A percentile compares a stretch with the other conserved stretches of the same genome.
phyloP scores from a whole-genome alignment of 2,329 filamentous ascomycete genomes.

The Cytospora schulzeri region DNA sequence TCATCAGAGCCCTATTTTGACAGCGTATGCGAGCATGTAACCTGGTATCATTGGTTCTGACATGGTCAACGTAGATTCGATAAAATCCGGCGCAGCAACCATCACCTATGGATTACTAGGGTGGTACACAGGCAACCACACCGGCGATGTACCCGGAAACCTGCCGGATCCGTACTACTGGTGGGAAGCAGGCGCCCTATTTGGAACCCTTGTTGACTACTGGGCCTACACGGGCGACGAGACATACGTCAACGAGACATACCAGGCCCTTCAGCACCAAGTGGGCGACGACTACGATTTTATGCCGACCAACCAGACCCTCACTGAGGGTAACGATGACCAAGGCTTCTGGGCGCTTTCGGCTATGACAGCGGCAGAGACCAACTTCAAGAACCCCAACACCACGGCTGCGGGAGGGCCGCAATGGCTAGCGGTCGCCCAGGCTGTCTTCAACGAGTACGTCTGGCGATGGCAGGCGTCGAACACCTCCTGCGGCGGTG shows the following conservation, averaged over 20 bases:
- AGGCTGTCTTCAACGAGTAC: conserved; percentile 69
- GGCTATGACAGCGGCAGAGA: conserved; percentile 68
- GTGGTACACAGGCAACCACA: conserved; percentile 50
- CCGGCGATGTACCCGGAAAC: conserved; percentile 50
- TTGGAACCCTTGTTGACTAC: conserved; percentile 65
- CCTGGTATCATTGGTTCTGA: conserved; percentile 1
- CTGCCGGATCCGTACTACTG: conserved; percentile 60
- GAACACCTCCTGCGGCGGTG: conserved; percentile 67
- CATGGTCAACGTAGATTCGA: conserved; percentile 28
- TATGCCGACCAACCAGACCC: conserved; percentile 57
- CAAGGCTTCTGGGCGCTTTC: conserved; percentile 72
- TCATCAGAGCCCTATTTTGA: background rate
- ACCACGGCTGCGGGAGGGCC: conserved; percentile 41
- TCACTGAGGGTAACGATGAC: conserved; percentile 65
- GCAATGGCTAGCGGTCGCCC: conserved; percentile 66
- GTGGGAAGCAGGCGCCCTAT: conserved; percentile 68
- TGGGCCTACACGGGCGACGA: conserved; percentile 63
- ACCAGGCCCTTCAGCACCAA: conserved; percentile 55
- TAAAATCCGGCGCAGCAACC: conserved; percentile 42
- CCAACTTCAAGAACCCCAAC: conserved; percentile 62
- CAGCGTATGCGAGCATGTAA: background rate
- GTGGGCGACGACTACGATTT: conserved; percentile 55
- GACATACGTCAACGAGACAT: conserved; percentile 58
- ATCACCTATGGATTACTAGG: conserved; percentile 49
- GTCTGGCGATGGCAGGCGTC: conserved; percentile 55